Conservation (phyloP, 805 yeast genomes). For the Pichia phayaonensis region DNA sequence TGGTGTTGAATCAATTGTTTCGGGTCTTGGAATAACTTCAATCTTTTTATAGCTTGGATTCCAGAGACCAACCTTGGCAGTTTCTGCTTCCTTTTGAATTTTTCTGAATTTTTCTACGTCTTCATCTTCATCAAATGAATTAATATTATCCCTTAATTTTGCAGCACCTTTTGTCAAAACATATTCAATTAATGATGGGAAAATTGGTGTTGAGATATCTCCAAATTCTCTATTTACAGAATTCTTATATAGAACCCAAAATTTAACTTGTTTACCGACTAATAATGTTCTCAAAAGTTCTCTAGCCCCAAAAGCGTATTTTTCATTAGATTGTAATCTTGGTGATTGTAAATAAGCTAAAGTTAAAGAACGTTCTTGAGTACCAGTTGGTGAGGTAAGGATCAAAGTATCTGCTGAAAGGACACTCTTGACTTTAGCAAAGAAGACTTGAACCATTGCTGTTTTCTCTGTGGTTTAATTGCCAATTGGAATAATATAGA, state of each 20-base stretch:
- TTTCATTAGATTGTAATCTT: constrained; percentile 36
- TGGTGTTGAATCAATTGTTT: constrained; percentile 31
- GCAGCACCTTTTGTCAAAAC: constrained; percentile 53
- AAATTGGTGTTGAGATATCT: constrained; percentile 57
- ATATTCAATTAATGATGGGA: constrained; percentile 50
- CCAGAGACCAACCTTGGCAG: constrained; percentile 55
- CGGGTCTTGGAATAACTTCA: constrained; percentile 22
- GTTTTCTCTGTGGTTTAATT: too few relatives aligned
- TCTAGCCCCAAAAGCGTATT: constrained; percentile 47
- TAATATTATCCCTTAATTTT: constrained; percentile 49
- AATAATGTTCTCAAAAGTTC: constrained; percentile 55
- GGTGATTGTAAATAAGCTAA: constrained; percentile 61
- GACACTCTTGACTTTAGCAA: constrained; percentile 64
- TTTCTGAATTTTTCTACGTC: constrained; percentile 33
- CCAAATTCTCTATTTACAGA: constrained; percentile 62
- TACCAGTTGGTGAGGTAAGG: constrained; percentile 43
- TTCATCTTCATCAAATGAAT: constrained; percentile 28
- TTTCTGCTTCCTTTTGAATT: constrained; percentile 43
- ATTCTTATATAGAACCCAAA: constrained; percentile 47
- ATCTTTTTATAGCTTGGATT: constrained; percentile 19
- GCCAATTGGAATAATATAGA: not conserved
- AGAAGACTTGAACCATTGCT: constrained; percentile 27
- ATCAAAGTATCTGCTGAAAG: constrained; percentile 66
- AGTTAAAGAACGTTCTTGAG: constrained; percentile 55
- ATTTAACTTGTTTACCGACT: constrained; percentile 58